These are phyloP conservation scores for Cytospora chrysosperma DNA, from an alignment of 2,329 filamentous ascomycete species.

Conservation along the genomic window DNA sequence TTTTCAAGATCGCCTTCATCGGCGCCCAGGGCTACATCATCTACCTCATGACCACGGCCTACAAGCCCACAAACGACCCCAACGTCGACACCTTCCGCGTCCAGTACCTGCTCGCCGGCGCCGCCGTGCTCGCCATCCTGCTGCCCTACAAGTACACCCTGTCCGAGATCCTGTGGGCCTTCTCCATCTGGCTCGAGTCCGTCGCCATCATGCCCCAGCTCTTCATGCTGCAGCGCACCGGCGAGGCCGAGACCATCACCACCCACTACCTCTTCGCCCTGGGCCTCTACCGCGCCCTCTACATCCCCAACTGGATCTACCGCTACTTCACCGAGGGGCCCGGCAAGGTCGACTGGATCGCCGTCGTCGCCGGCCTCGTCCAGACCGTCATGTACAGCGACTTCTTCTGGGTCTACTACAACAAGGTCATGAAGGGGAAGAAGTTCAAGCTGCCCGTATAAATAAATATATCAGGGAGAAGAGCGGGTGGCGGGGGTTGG, in stretches of 20 bases:
- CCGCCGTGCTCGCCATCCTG: slow-evolving; percentile 73
- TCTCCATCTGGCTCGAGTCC: slow-evolving; percentile 96
- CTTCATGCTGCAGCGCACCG: slow-evolving; percentile 96
- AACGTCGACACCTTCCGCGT: slow-evolving; percentile 97
- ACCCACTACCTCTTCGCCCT: slow-evolving; percentile 96
- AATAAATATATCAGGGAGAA: too few species aligned
- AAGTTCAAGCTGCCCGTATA: slow-evolving; percentile 85
- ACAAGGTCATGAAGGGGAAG: slow-evolving; percentile 86
- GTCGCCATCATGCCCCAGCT: slow-evolving; percentile 96
- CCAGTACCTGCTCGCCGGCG: slow-evolving; percentile 84
- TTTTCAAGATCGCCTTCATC: slow-evolving; percentile 97
- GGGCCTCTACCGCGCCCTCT: slow-evolving; percentile 85
- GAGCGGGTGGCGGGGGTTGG: too few species aligned
- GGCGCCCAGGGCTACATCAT: slow-evolving; percentile 86
- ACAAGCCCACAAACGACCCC: slow-evolving; percentile 95
- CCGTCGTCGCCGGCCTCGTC: slow-evolving; percentile 82
- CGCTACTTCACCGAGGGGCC: slow-evolving; percentile 74
- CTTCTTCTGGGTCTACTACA: slow-evolving; percentile 99
- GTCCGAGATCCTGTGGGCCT: slow-evolving; percentile 91
- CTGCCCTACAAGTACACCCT: slow-evolving; percentile 83
- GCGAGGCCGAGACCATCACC: slow-evolving; percentile 98
- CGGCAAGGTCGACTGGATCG: slow-evolving; percentile 78
- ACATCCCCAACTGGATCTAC: slow-evolving; percentile 99
- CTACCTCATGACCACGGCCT: slow-evolving; percentile 96
- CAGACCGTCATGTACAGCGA: slow-evolving; percentile 97